A percentile compares a stretch with the other conserved stretches of the same genome.
phyloP scores from a whole-genome alignment of 495 filamentous ascomycete species.

The Poronia punctata region DNA sequence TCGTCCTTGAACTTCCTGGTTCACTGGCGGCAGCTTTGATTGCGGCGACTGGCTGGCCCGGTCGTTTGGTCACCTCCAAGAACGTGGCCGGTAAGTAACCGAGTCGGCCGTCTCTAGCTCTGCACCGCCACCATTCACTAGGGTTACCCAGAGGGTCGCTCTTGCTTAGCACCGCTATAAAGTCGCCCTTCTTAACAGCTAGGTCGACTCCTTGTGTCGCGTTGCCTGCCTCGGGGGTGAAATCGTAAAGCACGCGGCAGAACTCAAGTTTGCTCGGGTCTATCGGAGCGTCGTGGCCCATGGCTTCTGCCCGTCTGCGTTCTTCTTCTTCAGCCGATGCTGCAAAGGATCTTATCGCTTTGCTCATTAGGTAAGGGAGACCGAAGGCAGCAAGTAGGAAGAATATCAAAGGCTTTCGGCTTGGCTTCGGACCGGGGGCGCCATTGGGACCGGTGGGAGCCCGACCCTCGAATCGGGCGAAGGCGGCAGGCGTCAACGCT shows the following conservation, averaged over 20 bases:
- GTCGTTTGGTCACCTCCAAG: slow-evolving; percentile 71
- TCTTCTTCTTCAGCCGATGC: slow-evolving; percentile 76
- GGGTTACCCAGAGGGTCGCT: slow-evolving; percentile 86
- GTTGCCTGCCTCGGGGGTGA: slow-evolving; percentile 64
- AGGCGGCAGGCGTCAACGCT: slow-evolving; percentile 79
- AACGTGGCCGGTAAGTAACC: slow-evolving; percentile 89
- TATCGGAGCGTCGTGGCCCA: slow-evolving; percentile 43
- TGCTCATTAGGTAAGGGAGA: slow-evolving; percentile 91
- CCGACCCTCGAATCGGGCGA: slow-evolving; percentile 79
- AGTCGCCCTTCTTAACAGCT: slow-evolving; percentile 87
- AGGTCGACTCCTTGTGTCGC: slow-evolving; percentile 72
- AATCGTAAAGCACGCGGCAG: slow-evolving; percentile 91
- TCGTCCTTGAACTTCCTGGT: slow-evolving; percentile 36
- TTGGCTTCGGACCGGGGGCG: slow-evolving; percentile 58
- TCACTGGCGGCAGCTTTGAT: slow-evolving; percentile 54
- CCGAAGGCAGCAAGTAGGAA: slow-evolving; percentile 93
- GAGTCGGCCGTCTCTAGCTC: slow-evolving; percentile 82
- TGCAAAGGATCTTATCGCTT: slow-evolving; percentile 79
- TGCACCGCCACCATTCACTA: slow-evolving; percentile 94
- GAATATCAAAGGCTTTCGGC: slow-evolving; percentile 90
- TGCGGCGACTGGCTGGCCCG: slow-evolving; percentile 35
- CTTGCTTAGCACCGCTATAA: slow-evolving; percentile 91
- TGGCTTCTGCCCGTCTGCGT: slow-evolving; percentile 49
- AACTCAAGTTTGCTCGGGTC: slow-evolving; percentile 91
- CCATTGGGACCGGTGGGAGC: slow-evolving; percentile 28